Conservation (phyloP, 2,329 filamentous ascomycete genomes). For the Alternaria consortialis region DNA sequence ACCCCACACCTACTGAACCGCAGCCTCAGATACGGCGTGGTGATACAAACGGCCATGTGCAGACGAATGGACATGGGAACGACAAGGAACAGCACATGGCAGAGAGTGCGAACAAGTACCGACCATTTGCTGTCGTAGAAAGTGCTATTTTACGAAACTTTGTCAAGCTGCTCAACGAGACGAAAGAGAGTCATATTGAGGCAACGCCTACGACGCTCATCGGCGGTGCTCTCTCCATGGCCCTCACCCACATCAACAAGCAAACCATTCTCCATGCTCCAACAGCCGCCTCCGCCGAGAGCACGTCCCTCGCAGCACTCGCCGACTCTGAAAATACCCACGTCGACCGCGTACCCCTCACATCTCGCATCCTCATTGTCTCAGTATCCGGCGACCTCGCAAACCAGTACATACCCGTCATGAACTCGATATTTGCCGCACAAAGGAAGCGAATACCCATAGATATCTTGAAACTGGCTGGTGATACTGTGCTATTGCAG, state of each 20-base stretch:
- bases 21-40: conserved; percentile 26
- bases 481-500: conserved; percentile 89
- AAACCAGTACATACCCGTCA: conserved; percentile 94
- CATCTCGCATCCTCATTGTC: conserved; percentile 86
- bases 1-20: conserved; percentile 65
- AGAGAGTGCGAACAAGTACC: conserved; percentile 83
- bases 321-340: conserved; percentile 51
- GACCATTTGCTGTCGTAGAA: conserved; percentile 89
- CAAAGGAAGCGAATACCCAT: conserved; percentile 88
- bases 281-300: conserved; percentile 53
- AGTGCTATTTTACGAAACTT: conserved; percentile 79
- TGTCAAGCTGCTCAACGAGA: conserved; percentile 74
- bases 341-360: conserved; percentile 62
- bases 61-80: conserved; percentile 38
- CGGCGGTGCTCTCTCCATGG: conserved; percentile 88
- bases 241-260: conserved; percentile 90
- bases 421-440: conserved; percentile 98
- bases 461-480: conserved; percentile 87
- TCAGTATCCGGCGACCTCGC: conserved; percentile 89
- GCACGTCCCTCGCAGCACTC: conserved; percentile 56
- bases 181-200: conserved; percentile 69
- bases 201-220: conserved; percentile 81
- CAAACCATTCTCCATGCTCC: conserved; percentile 64
- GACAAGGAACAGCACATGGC: conserved; percentile 34
- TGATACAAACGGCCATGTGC: conserved; percentile 34